Conservation (phyloP, 2,329 filamentous ascomycete species). For the Lachnellula cervina region DNA sequence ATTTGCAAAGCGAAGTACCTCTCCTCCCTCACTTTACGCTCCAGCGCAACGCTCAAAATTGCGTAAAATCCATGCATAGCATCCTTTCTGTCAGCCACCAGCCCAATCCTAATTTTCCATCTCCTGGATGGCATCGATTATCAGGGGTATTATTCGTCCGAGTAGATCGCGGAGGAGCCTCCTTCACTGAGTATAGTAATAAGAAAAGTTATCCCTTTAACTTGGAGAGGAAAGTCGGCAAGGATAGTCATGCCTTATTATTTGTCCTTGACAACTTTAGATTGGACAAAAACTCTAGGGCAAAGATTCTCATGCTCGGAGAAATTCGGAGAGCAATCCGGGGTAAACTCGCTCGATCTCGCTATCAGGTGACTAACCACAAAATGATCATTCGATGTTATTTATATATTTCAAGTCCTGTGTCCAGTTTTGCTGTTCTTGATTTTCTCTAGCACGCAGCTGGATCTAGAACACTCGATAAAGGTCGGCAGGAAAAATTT, state of each 20-base stretch:
- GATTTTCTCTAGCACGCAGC: neutral
- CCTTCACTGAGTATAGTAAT: constrained; percentile 17
- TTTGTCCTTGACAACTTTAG: neutral
- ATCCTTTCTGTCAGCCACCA: too few relatives aligned
- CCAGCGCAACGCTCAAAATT: too few relatives aligned
- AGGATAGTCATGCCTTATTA: too few relatives aligned
- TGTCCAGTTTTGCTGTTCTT: neutral
- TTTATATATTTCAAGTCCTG: neutral
- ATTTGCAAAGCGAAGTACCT: too few relatives aligned
- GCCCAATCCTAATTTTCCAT: too few relatives aligned
- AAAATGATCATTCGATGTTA: neutral
- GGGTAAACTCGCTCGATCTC: neutral
- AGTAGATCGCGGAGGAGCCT: constrained; percentile 6
- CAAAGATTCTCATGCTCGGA: neutral
- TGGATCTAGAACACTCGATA: neutral
- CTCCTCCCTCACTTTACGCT: too few relatives aligned
- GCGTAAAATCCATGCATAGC: too few relatives aligned
- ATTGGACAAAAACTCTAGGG: too few relatives aligned
- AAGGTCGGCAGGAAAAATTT: neutral
- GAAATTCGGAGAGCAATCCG: neutral
- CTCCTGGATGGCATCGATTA: too few relatives aligned
- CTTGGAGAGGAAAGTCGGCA: constrained; percentile 9
- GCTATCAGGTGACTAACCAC: neutral
- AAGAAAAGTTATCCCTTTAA: constrained; percentile 14
- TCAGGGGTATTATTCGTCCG: too few relatives aligned